Evolutionary conservation across 345 rosid genomes (phyloP).

Genomic region (Aquilaria sinensis): DNA sequence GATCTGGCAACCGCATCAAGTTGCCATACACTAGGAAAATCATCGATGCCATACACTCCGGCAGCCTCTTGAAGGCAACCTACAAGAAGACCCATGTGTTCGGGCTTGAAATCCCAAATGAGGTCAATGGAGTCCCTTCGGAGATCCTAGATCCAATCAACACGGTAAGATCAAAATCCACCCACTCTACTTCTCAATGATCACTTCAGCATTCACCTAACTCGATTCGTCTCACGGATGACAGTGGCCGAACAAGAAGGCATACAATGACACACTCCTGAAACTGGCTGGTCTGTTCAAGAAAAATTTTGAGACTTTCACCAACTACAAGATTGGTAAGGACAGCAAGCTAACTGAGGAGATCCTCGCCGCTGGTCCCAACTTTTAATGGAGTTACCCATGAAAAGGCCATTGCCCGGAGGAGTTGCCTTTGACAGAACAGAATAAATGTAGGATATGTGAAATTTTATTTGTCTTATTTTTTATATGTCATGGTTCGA

Average conservation of each 20-base stretch:
- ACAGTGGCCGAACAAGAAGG: constrained; percentile 87
- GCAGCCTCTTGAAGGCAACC: constrained; percentile 55
- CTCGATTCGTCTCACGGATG: not conserved
- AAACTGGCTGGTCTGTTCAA: constrained; percentile 83
- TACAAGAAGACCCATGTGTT: constrained; percentile 74
- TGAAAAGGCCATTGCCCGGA: no score
- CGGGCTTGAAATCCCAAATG: constrained; percentile 77
- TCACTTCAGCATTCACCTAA: not conserved
- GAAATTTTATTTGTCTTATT: no score
- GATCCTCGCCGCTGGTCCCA: constrained; percentile 86
- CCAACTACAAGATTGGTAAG: constrained; percentile 68
- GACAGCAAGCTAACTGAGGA: constrained; percentile 70
- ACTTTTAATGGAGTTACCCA: constrained; percentile 22
- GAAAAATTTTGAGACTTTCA: constrained; percentile 74
- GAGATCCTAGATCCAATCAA: constrained; percentile 79
- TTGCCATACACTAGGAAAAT: constrained; percentile 78
- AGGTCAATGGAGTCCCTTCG: constrained; percentile 75
- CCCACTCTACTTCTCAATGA: not conserved
- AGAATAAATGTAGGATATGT: no score
- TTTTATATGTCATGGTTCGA: no score
- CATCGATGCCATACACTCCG: constrained; percentile 89
- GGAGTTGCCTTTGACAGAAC: no score
- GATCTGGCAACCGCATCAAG: constrained; percentile 81
- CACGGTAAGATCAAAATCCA: constrained; percentile 40
- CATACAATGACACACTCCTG: constrained; percentile 67